Base-by-base conservation (phyloP, 192 early-diverging fungal species). In the Backusella circina region DNA sequence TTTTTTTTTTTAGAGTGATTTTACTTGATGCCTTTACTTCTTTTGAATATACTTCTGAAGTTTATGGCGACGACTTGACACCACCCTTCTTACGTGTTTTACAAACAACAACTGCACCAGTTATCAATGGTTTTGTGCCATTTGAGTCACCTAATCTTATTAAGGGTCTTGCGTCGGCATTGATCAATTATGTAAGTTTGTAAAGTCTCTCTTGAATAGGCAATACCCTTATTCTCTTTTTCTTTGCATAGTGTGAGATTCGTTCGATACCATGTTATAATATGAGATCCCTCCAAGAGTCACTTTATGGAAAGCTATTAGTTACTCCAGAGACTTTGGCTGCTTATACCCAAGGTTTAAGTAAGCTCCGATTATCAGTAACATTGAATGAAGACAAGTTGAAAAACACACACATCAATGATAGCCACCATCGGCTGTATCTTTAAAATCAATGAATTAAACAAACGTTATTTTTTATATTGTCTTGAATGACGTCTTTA, bases 351-450 rank as follows among this genome's bases (percentile, higher is more conserved):
- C 39, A 65, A 28, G 79, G 70, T 23, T 32, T 75, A 15, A 32
- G 8, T 6, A 23, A 26, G 12, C 69, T 80, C 1, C 70, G 66
- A 18, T 7, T 80, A 15, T 2, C 32, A 18, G 3, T 76, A 0
- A 8, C 47, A 31, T 44, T 67, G 26, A 44, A 76, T 54, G 71
- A 72, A 64, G 21, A 13, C 0, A 37, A 12, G 15, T 36, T 80
- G 65, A 54, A 67, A 10, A 37, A 73, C 2, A 65, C 73, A 9
- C n/a, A 72, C 18, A 61, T 35, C 4, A 71, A 76, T 67, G 70
- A 80, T 30, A 71, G 68, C 39, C 79, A 80, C 23, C 79, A 80
- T 67, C 79, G 79, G 41, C 21, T 80, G 32, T 80, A 76, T 67
- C 65, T 80, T 15, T 80, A 73, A 67, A 12, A 36, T n/a, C 5